Conservation (phyloP, 2,329 filamentous ascomycete genomes). For the Fonsecaea monophora region DNA sequence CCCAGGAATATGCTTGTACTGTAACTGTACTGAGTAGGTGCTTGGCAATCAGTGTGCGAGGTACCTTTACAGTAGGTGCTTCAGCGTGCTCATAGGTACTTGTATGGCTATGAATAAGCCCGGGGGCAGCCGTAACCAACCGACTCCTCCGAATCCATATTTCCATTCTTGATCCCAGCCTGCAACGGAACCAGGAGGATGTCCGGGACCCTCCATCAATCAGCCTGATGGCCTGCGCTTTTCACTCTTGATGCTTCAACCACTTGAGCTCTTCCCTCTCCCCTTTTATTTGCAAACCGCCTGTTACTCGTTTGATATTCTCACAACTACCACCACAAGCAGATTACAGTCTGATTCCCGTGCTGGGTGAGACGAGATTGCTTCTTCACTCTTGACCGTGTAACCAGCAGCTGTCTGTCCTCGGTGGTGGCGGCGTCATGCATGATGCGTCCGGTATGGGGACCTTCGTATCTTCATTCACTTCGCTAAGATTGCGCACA, state of each 20-base stretch:
- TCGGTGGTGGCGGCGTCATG: neutral
- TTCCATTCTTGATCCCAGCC: neutral
- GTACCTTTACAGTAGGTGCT: neutral
- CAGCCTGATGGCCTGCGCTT: neutral
- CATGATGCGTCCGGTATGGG: neutral
- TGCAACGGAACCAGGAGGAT: neutral
- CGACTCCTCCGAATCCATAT: neutral
- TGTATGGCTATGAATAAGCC: neutral
- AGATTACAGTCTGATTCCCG: neutral
- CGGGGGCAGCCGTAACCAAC: neutral
- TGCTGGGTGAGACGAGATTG: neutral
- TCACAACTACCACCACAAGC: neutral
- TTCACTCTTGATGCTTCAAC: neutral
- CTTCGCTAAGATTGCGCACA: slow-evolving; percentile 22
- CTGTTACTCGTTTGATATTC: neutral
- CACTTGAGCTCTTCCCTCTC: neutral
- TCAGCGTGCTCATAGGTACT: neutral
- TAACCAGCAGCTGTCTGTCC: neutral
- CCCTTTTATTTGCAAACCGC: neutral
- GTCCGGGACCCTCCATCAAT: neutral
- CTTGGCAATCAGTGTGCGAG: too few species aligned
- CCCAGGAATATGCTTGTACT: too few species aligned
- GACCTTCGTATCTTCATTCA: neutral
- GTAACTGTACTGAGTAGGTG: too few species aligned
- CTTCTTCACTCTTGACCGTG: neutral